A percentile compares a stretch with the other conserved stretches of the same genome.
These are phyloP conservation scores for Fomitopsis serialis DNA, from an alignment of 768 basidiomycete genomes.

Conservation along the genomic window DNA sequence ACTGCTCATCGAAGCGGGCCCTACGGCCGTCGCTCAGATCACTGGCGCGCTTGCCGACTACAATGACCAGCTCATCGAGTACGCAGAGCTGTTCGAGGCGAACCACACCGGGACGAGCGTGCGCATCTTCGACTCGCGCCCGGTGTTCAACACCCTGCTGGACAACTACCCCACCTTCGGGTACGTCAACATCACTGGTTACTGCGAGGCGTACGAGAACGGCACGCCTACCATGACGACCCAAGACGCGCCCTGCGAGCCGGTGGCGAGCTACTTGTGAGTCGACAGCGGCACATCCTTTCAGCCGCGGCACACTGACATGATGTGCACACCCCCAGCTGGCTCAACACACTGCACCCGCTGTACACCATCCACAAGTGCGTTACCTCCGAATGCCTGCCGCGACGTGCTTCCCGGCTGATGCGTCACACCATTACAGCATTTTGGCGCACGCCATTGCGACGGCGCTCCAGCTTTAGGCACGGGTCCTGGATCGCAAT, in stretches of 20 bases:
- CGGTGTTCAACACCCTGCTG: slow-evolving; percentile 53
- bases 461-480: slow-evolving; percentile 34
- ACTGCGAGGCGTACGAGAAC: slow-evolving; percentile 52
- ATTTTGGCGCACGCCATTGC: slow-evolving; percentile 47
- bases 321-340: slow-evolving; percentile 29
- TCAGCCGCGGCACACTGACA: neutral
- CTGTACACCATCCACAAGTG: slow-evolving; percentile 60
- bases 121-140: slow-evolving; percentile 49
- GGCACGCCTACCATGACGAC: slow-evolving; percentile 49
- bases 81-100: slow-evolving; percentile 33
- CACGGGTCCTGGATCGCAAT: neutral
- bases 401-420: neutral
- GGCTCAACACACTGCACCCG: slow-evolving; percentile 58
- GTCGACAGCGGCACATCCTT: slow-evolving; percentile 16
- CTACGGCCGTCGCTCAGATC: slow-evolving; percentile 22
- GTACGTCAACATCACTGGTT: slow-evolving; percentile 56
- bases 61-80: slow-evolving; percentile 40
- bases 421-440: slow-evolving; percentile 24
- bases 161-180: slow-evolving; percentile 48
- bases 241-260: slow-evolving; percentile 52
- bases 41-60: slow-evolving; percentile 38
- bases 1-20: slow-evolving; percentile 34
- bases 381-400: neutral
- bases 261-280: slow-evolving; percentile 63
- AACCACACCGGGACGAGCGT: slow-evolving; percentile 39